Evolutionary conservation across 169 alveolate genomes (phyloP).

Genomic region (Plasmodium blacklocki): DNA sequence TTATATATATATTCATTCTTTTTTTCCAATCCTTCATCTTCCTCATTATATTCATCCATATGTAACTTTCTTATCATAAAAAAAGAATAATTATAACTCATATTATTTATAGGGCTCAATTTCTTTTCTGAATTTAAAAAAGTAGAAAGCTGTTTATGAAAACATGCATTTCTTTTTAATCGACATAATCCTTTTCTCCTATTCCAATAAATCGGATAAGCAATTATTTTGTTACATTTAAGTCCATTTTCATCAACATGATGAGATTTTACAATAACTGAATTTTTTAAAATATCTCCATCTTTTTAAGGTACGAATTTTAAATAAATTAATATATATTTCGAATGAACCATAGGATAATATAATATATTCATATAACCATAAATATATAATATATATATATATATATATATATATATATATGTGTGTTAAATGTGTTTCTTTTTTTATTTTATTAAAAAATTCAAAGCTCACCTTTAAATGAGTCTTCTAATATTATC

Average conservation of each 20-base stretch:
- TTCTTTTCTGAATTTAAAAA: slow-evolving; percentile 23
- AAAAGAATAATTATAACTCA: slow-evolving; percentile 30
- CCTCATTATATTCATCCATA: neutral
- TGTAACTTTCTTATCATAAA: slow-evolving; percentile 26
- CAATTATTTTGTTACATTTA: slow-evolving; percentile 21
- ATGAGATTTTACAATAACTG: slow-evolving; percentile 13
- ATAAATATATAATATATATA: too few species aligned
- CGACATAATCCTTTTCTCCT: slow-evolving; percentile 29
- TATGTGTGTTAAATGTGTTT: too few species aligned
- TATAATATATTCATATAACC: neutral
- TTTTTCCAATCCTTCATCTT: neutral
- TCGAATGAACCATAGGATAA: neutral
- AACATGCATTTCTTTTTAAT: slow-evolving; percentile 13
- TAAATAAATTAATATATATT: neutral
- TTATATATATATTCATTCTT: slow-evolving; percentile 1
- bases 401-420: too few species aligned
- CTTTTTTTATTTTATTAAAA: too few species aligned
- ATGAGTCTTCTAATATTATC: slow-evolving; percentile 32
- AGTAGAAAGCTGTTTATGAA: slow-evolving; percentile 19
- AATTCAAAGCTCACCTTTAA: slow-evolving; percentile 13
- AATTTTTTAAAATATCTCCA: slow-evolving; percentile 17
- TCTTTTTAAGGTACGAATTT: slow-evolving; percentile 6
- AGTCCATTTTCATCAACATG: slow-evolving; percentile 37
- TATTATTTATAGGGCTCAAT: neutral
- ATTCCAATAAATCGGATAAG: slow-evolving; percentile 32